Base-by-base conservation (phyloP, 805 yeast genomes). In the Kodamaea fukazawae region DNA sequence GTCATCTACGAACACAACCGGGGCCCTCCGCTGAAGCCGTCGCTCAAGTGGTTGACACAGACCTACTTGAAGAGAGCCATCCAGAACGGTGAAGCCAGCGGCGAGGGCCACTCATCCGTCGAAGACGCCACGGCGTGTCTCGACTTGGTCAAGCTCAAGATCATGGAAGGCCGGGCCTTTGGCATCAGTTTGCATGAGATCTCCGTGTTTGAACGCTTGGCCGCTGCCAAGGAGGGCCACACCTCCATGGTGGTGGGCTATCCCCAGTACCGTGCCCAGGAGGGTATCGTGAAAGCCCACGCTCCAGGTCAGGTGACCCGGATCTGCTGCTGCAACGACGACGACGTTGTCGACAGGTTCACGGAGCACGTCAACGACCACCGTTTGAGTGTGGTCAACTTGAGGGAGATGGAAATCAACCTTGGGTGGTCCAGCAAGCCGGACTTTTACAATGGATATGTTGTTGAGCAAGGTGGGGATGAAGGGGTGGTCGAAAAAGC, bases 121-220 rank as follows among this genome's bases (percentile, higher is more conserved):
- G 96, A 87, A 55, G 99, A 91, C 56, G 84, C 96, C 9, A 58
- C 58, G 20, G 81, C 96, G 1, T 86, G 96, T 55, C 67, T 90
- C 53, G 88, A 86, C 37, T 71, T 91, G 36, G 76, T 86, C 1
- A 80, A 85, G 49, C 50, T 79, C 48, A 89, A 90, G 54, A 60
- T 89, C 10, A 60, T 68, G 4, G 79, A 81, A 41, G 97, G 96
- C 1, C 55, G 62, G 4, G 61, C 70, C 2, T 84, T 75, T 59
- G 98, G 98, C 0, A 37, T 41, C 5, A 57, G 57, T 36, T 40
- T 56, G 22, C 52, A 54, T 23, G 61, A 59, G 28, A 45, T 55
- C 1, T 47, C 65, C 8, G 32, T 46, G n/a, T 46, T 44, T 30
- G 42, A 38, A 20, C 32, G 46, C 7, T 35, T 48, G 15, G 41